Percentiles rank a stretch among this genome's conserved stretches.
phyloP scores from a whole-genome alignment of 1,284 basidiomycete species.

The Ustilago lituana region DNA sequence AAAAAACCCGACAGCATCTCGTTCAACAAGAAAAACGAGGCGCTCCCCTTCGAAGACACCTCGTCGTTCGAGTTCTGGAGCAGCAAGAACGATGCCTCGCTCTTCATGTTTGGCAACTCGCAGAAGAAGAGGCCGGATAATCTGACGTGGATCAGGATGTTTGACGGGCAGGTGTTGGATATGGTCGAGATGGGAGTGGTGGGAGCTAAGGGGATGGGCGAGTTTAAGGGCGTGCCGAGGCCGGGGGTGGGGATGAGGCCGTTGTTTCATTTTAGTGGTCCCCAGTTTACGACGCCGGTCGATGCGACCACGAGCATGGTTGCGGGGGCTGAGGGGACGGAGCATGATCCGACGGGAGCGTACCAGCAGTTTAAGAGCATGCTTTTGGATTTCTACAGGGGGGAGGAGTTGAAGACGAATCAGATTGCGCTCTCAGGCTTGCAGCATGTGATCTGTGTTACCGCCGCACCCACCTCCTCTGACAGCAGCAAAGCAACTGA shows the following conservation, averaged over 20 bases:
- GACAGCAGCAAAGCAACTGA: constrained; percentile 14
- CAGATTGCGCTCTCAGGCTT: constrained; percentile 80
- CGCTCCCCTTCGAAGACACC: constrained; percentile 87
- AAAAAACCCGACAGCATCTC: constrained; percentile 76
- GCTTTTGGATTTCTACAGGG: constrained; percentile 86
- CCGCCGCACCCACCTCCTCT: constrained; percentile 42
- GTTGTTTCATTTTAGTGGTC: constrained; percentile 89
- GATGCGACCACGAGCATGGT: constrained; percentile 36
- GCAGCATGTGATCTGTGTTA: constrained; percentile 81
- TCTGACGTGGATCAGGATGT: constrained; percentile 86
- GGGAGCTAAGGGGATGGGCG: constrained; percentile 78
- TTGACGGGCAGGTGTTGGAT: constrained; percentile 86
- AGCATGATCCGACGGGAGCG: constrained; percentile 52
- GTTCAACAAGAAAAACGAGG: constrained; percentile 92
- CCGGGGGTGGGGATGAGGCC: constrained; percentile 90
- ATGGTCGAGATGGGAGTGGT: constrained; percentile 94
- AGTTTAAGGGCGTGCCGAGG: constrained; percentile 90
- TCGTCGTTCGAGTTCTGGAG: constrained; percentile 90
- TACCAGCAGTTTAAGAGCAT: constrained; percentile 79
- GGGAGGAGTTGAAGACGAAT: constrained; percentile 78
- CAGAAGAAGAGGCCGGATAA: constrained; percentile 94
- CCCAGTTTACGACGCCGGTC: constrained; percentile 68
- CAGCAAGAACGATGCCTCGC: constrained; percentile 89
- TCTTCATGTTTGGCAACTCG: constrained; percentile 90
- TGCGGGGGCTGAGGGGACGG: constrained; percentile 32